These are phyloP conservation scores for Phascolomyces articulosus DNA, from an alignment of 371 early-diverging fungal genomes.

Conservation along the genomic window DNA sequence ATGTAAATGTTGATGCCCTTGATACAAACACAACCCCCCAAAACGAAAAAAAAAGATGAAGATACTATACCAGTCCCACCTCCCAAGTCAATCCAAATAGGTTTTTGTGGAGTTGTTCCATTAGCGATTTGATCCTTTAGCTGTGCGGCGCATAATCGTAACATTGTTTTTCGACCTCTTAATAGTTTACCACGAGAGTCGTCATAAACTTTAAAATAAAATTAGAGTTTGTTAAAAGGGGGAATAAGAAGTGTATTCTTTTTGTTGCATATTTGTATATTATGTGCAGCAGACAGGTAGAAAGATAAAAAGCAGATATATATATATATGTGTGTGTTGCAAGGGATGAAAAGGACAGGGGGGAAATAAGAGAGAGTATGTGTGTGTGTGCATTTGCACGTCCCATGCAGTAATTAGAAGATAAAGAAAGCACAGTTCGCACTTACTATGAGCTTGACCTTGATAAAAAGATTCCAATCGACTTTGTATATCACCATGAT, in stretches of 20 bases:
- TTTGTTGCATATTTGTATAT: neutral
- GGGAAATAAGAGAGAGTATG: neutral
- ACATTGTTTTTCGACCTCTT: conserved; percentile 81
- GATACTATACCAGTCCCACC: conserved; percentile 75
- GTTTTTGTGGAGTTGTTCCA: conserved; percentile 30
- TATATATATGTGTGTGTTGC: too few relatives aligned
- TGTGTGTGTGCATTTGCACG: too few relatives aligned
- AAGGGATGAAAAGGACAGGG: neutral
- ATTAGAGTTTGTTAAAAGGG: conserved; percentile 4
- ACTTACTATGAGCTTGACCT: conserved; percentile 73
- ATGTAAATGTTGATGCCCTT: too few relatives aligned
- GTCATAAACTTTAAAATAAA: conserved; percentile 56
- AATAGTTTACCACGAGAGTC: conserved; percentile 66
- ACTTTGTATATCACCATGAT: conserved; percentile 62
- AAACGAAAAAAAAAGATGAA: too few relatives aligned
- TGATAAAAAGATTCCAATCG: conserved; percentile 78
- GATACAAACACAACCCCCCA: too few relatives aligned
- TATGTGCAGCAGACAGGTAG: too few relatives aligned
- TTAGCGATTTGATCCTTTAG: conserved; percentile 53
- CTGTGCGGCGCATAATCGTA: conserved; percentile 81
- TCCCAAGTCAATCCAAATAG: conserved; percentile 84
- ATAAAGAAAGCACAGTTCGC: too few relatives aligned
- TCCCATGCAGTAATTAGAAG: neutral
- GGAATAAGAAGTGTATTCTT: neutral
- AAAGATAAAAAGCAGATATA: too few relatives aligned